Evolutionary conservation across 164 flowering plant species (phyloP).

Genomic region (Euptelea pleiosperma): DNA sequence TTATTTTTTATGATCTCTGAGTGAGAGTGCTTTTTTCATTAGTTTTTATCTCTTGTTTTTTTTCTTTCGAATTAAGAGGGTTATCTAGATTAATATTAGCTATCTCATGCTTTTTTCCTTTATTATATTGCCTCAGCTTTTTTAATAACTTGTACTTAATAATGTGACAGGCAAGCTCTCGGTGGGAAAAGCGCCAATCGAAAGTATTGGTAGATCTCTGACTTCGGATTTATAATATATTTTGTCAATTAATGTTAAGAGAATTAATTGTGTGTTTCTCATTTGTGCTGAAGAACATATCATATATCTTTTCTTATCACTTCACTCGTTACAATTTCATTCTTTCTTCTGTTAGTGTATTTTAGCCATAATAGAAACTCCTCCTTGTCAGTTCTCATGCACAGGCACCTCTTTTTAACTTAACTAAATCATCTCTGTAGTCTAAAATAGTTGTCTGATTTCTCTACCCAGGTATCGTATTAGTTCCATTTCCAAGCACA

Average conservation of each 20-base stretch:
- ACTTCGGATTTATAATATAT: neutral
- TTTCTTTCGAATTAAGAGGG: neutral
- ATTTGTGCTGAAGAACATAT: neutral
- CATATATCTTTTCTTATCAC: too few relatives aligned
- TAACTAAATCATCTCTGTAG: too few relatives aligned
- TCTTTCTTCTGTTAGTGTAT: too few relatives aligned
- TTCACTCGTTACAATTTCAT: too few relatives aligned
- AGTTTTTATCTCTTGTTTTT: neutral
- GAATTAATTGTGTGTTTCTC: neutral
- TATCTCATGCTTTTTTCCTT: neutral
- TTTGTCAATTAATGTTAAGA: too few relatives aligned
- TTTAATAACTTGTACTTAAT: neutral
- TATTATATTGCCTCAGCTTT: neutral
- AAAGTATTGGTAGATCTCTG: constrained; percentile 66
- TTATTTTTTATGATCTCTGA: neutral
- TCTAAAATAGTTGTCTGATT: too few relatives aligned
- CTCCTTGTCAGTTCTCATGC: too few relatives aligned
- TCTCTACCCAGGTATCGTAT: too few relatives aligned
- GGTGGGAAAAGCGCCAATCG: constrained; percentile 92
- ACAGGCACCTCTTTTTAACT: too few relatives aligned
- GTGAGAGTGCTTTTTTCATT: neutral
- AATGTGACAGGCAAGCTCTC: constrained; percentile 64
- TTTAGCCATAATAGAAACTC: too few relatives aligned
- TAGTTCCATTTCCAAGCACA: too few relatives aligned
- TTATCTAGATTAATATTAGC: neutral